Conservation (phyloP, 306 rosid species). For the Castanopsis chinensis region DNA sequence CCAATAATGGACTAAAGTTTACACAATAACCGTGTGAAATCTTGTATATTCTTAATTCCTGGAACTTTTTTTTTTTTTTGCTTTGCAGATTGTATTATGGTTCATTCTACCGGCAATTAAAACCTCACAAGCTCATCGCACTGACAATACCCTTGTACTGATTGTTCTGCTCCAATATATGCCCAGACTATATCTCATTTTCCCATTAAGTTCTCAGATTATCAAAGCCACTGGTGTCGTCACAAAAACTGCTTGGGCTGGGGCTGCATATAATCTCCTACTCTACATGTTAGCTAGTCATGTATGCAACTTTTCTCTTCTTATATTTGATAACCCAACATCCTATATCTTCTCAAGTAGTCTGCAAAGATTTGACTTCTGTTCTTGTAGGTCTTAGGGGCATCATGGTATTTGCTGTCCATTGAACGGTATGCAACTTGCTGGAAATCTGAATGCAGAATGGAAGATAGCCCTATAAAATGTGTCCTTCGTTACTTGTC, state of each 20-base stretch:
- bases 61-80: conserved; percentile 1
- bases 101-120: conserved; percentile 78
- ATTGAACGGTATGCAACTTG: conserved; percentile 73
- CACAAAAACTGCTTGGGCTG: conserved; percentile 96
- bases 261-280: conserved; percentile 90
- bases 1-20: background rate
- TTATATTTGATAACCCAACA: background rate
- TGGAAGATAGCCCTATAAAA: conserved; percentile 43
- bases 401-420: conserved; percentile 87
- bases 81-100: conserved; percentile 85
- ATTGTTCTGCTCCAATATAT: conserved; percentile 80
- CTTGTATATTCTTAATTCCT: background rate
- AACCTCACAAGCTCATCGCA: conserved; percentile 68
- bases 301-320: conserved; percentile 42
- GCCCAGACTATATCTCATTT: conserved; percentile 80
- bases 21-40: background rate
- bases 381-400: conserved; percentile 70
- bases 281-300: conserved; percentile 97
- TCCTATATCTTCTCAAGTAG: background rate
- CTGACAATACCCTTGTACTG: conserved; percentile 72
- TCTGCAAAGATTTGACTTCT: conserved; percentile 8
- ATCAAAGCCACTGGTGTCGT: conserved; percentile 85
- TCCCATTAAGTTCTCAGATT: conserved; percentile 86
- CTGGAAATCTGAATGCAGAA: conserved; percentile 76
- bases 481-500: conserved; percentile 62